Evolutionary conservation across 495 filamentous ascomycete species (phyloP).

Genomic region (Penicillium ucsense): DNA sequence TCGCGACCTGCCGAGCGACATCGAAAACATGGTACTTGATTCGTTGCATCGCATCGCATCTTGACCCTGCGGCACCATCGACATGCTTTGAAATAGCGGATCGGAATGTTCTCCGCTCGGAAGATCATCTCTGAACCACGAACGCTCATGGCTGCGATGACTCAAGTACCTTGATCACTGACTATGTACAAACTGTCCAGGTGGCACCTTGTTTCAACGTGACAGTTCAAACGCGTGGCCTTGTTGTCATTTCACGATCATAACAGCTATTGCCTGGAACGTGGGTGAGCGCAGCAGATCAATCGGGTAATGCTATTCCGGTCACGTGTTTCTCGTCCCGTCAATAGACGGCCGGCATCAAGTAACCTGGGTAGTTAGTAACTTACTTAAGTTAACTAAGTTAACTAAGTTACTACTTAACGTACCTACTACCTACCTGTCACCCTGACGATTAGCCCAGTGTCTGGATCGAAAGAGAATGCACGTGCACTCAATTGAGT

Average conservation of each 20-base stretch:
- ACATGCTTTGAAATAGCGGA: constrained; percentile 35
- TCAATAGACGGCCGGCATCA: too few relatives aligned
- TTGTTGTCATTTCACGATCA: not conserved
- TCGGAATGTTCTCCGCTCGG: constrained; percentile 24
- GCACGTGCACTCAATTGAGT: too few relatives aligned
- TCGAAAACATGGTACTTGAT: constrained; percentile 32
- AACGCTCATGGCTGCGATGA: constrained; percentile 16
- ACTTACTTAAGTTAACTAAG: too few relatives aligned
- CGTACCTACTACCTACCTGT: too few relatives aligned
- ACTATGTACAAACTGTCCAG: too few relatives aligned
- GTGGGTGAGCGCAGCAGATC: not conserved
- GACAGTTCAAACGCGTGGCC: not conserved
- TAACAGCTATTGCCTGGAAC: too few relatives aligned
- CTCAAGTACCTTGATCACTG: too few relatives aligned
- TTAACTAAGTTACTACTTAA: too few relatives aligned
- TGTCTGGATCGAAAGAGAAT: too few relatives aligned
- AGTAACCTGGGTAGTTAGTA: too few relatives aligned
- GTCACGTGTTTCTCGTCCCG: constrained; percentile 5
- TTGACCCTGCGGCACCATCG: constrained; percentile 34
- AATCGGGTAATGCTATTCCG: constrained; percentile 3
- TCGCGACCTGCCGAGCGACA: constrained; percentile 30
- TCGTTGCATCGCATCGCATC: constrained; percentile 35
- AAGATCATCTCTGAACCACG: constrained; percentile 26
- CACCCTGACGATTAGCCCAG: too few relatives aligned
- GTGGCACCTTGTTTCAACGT: too few relatives aligned